Base-by-base conservation (phyloP, 805 yeast species). In the Cyberlindnera saturnus region DNA sequence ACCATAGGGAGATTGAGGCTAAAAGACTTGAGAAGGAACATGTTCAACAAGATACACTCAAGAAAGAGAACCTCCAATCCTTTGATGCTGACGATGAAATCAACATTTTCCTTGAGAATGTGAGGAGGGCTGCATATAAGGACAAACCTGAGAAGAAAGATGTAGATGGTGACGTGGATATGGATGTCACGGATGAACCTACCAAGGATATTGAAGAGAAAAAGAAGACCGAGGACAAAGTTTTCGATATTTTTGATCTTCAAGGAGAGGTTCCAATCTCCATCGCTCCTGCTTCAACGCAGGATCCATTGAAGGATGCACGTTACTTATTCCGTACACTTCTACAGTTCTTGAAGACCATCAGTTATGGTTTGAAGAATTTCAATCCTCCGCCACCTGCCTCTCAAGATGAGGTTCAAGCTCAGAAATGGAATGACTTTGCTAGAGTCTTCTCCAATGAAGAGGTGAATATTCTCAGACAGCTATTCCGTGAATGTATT, bases 331-430 rank as follows among this genome's bases (percentile, higher is more conserved):
- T 89, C 74, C 78, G 91, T 50, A 89, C 96, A 5, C 67, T 95
- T 42, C 78, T 93, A 82, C 85, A 90, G 5, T 93, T 93, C 59
- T 69, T 93, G 56, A 88, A 90, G 60, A 86, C 96, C 0, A 85
- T 89, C 35, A 84, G 91, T 55, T 86, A 82, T 62, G 96, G 96
- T 4, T 69, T 95, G 51, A 89, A 88, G 59, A 81, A 81, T 41
- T 89, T 96, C 60, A 91, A 90, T 57, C 95, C 96, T 1, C 84
- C 91, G 2, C 83, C 95, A 0, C 62, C 60, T 18, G 63, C 64
- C n/a, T 70, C 70, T 10, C 50, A 44, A 29, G 63, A 67, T 23
- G 79, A 74, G 9, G 67, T 73, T 40, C 67, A 73, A 34, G 66
- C 71, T 5, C 77, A 73, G 43, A 71, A 72, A 32, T 91, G 97